Conservation (phyloP, 768 basidiomycete species). For the Heimioporus sp. region DNA sequence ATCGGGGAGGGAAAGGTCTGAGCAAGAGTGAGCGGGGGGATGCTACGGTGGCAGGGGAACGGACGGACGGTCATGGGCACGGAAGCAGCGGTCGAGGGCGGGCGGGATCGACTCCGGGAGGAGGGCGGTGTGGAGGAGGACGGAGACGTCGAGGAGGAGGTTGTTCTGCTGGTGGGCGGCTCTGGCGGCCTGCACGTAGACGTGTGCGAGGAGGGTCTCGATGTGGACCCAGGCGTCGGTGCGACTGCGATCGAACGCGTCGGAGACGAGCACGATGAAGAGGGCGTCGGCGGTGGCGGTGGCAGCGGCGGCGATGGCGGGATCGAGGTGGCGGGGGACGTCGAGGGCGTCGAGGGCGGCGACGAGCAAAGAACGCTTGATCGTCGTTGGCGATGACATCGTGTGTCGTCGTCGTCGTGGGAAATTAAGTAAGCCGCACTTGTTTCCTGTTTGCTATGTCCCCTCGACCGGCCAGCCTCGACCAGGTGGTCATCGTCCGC, state of each 20-base stretch:
- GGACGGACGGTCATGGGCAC: conserved; percentile 44
- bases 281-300: conserved; percentile 48
- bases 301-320: conserved; percentile 49
- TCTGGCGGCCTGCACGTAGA: conserved; percentile 84
- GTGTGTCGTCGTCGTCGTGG: conserved; percentile 11
- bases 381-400: not conserved
- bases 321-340: conserved; percentile 53
- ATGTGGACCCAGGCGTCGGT: conserved; percentile 55
- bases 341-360: conserved; percentile 51
- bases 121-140: conserved; percentile 63
- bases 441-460: not conserved
- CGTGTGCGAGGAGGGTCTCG: conserved; percentile 74
- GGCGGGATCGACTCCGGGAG: conserved; percentile 39
- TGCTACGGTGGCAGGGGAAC: not conserved
- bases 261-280: conserved; percentile 63
- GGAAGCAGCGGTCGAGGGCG: conserved; percentile 42
- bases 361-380: conserved; percentile 41
- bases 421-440: too few species aligned
- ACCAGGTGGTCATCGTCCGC: conserved; percentile 12
- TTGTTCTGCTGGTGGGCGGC: conserved; percentile 66
- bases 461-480: conserved; percentile 14
- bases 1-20: conserved; percentile 40
- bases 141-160: conserved; percentile 74
- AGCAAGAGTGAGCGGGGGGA: conserved; percentile 3
- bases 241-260: conserved; percentile 44